A percentile compares a stretch with the other conserved stretches of the same genome.
Conservation (phyloP, 1,284 basidiomycete species). For the Stereum hirsutum region DNA sequence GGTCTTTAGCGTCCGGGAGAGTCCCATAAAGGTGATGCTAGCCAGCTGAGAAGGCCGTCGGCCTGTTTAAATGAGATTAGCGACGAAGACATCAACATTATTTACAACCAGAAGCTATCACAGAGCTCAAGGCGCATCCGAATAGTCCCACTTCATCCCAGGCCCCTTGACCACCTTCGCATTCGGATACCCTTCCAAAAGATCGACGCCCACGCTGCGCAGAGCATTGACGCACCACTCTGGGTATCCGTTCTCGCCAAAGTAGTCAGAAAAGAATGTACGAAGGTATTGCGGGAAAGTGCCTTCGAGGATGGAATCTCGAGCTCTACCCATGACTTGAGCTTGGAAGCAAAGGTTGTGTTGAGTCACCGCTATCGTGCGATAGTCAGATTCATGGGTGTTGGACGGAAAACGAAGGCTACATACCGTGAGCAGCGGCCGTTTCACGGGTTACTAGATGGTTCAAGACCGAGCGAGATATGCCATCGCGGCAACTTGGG, state of each 20-base stretch:
- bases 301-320: constrained; percentile 69
- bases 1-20: too few species aligned
- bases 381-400: constrained; percentile 6
- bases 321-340: constrained; percentile 68
- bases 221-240: constrained; percentile 79
- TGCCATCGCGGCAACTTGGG: constrained; percentile 61
- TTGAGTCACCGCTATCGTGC: constrained; percentile 52
- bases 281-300: constrained; percentile 69
- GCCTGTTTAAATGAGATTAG: too few species aligned
- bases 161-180: constrained; percentile 44
- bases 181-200: constrained; percentile 42
- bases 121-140: constrained; percentile 19
- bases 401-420: constrained; percentile 7
- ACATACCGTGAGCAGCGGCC: constrained; percentile 65
- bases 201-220: constrained; percentile 65
- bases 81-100: too few species aligned
- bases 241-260: constrained; percentile 61
- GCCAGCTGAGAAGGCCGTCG: too few species aligned
- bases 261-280: constrained; percentile 67
- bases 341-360: constrained; percentile 81
- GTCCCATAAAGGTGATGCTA: too few species aligned
- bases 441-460: constrained; percentile 72
- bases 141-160: constrained; percentile 72
- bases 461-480: constrained; percentile 63
- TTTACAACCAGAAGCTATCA: neutral